Conservation (phyloP, 2,329 filamentous ascomycete species). For the Fonsecaea erecta region DNA sequence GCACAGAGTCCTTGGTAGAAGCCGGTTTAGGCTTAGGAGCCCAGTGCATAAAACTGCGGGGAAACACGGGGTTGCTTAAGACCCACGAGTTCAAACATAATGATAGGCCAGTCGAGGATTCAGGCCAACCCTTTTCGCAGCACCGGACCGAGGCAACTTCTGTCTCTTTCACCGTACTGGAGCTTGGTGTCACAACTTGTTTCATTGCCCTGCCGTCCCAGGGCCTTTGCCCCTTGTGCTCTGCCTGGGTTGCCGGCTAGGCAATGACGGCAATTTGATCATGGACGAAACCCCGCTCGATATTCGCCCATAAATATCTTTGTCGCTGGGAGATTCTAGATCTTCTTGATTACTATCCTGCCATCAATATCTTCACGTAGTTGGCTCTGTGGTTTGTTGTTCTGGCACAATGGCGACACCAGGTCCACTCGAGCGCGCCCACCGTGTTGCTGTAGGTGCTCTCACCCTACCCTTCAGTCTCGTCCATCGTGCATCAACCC, state of each 20-base stretch:
- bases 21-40: background rate
- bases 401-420: constrained; percentile 16
- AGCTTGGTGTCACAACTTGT: background rate
- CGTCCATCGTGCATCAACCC: constrained; percentile 21
- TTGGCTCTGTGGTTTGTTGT: background rate
- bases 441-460: constrained; percentile 5
- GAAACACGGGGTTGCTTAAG: background rate
- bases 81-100: background rate
- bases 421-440: constrained; percentile 22
- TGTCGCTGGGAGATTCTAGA: background rate
- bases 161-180: background rate
- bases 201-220: background rate
- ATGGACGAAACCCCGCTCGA: constrained; percentile 3
- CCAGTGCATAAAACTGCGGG: background rate
- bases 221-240: background rate
- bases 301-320: background rate
- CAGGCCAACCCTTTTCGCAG: background rate
- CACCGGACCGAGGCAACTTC: constrained; percentile 1
- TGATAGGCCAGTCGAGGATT: background rate
- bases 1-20: too few species aligned
- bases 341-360: background rate
- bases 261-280: background rate
- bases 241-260: background rate
- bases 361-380: background rate
- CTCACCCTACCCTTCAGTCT: constrained; percentile 27